A percentile compares a stretch with the other conserved stretches of the same genome.
Conservation (phyloP, 2,329 filamentous ascomycete genomes). For the Penicillium sclerotiorum region DNA sequence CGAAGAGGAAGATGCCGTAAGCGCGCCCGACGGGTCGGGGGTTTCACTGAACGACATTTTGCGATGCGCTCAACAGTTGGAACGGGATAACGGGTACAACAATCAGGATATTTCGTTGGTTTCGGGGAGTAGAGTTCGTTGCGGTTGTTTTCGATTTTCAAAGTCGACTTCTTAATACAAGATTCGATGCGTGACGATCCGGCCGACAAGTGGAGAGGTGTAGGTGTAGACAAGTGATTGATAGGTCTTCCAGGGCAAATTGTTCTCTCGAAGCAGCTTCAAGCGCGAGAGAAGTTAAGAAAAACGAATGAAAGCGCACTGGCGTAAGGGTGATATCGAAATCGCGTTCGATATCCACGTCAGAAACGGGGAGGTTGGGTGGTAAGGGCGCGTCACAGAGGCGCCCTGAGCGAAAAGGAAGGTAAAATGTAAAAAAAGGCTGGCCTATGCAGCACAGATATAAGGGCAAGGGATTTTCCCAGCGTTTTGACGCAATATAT, state of each 20-base stretch:
- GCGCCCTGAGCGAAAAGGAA: constrained; percentile 28
- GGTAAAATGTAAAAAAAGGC: constrained; percentile 32
- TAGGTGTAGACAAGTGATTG: constrained; percentile 14
- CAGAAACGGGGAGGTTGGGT: constrained; percentile 32
- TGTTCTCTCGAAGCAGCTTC: constrained; percentile 38
- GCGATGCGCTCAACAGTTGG: constrained; percentile 2
- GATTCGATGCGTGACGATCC: constrained; percentile 35
- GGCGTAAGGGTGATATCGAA: constrained; percentile 19
- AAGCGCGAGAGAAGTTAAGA: constrained; percentile 30
- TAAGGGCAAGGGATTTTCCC: constrained; percentile 22
- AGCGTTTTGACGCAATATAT: constrained; percentile 11
- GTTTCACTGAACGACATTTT: constrained; percentile 41
- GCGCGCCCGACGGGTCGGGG: constrained; percentile 31
- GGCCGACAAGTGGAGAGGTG: constrained; percentile 33
- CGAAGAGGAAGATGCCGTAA: constrained; percentile 34
- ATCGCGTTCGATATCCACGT: constrained; percentile 24
- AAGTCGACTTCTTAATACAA: constrained; percentile 14
- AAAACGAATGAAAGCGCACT: constrained; percentile 33
- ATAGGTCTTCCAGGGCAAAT: constrained; percentile 18
- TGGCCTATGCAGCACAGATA: constrained; percentile 42
- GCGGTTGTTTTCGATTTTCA: no score
- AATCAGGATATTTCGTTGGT: no score
- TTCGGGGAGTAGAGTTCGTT: no score
- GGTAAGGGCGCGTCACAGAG: constrained; percentile 39
- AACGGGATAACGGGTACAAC: background rate